Evolutionary conservation across 768 basidiomycete genomes (phyloP).

Genomic region (Boletus fagicola): DNA sequence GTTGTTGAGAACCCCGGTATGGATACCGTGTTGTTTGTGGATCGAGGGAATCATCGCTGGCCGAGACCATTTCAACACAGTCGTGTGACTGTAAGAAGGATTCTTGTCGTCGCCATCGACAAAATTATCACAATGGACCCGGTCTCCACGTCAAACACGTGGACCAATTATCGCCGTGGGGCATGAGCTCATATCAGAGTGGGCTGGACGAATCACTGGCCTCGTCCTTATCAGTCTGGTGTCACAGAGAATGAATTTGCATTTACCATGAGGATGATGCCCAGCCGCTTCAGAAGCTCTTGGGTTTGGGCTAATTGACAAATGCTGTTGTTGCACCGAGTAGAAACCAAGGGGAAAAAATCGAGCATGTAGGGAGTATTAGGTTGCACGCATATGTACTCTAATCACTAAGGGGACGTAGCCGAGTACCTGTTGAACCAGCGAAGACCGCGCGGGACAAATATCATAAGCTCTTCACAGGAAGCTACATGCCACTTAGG

Average conservation of each 20-base stretch:
- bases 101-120: neutral
- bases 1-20: neutral
- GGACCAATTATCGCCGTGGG: neutral
- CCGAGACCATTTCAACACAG: neutral
- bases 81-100: slow-evolving; percentile 2
- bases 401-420: too few species aligned
- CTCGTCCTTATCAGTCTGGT: neutral
- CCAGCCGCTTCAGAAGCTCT: neutral
- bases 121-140: neutral
- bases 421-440: too few species aligned
- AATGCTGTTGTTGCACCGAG: neutral
- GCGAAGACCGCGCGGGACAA: neutral
- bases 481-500: neutral
- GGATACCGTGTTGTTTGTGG: neutral
- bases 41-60: neutral
- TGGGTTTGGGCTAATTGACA: neutral
- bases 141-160: slow-evolving; percentile 2
- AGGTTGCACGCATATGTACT: too few species aligned
- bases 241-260: neutral
- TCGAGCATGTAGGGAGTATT: too few species aligned
- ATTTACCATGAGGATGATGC: neutral
- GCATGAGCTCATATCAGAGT: neutral
- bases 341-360: neutral
- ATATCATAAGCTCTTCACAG: neutral
- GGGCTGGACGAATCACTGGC: slow-evolving; percentile 1